Base-by-base conservation (phyloP, 345 rosid species). In the Corchorus olitorius region DNA sequence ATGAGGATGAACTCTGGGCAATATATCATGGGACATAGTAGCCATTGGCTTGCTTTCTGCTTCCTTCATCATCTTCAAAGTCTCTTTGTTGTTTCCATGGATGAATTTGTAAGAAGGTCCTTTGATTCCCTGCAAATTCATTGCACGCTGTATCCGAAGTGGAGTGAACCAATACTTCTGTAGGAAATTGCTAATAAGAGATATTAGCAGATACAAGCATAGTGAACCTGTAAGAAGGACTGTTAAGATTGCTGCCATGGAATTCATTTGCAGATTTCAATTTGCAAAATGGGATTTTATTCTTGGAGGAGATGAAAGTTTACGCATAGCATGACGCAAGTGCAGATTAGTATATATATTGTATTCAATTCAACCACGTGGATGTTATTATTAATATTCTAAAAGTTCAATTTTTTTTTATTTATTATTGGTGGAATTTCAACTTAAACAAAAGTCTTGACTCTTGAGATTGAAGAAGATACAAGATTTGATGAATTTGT, bases 21-120 rank as follows among this genome's bases (percentile, higher is more conserved):
- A 59, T 39, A 79, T 61, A 27, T 73, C 53, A 56, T 78, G 80
- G 2, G 84, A 80, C 9, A 78, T 49, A 59, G 75, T 59, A n/a
- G 59, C 33, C 74, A 67, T 45, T 41, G 83, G 79, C 33, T 59
- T 49, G 48, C 13, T 65, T 67, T n/a, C 5, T 17, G 72, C 74
- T 74, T 73, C 65, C 9, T 39, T 50, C 46, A 59, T 73, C 83
- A 81, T 75, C 34, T 37, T 39, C 10, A 46, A 1, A 1, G 76
- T 75, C 39, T 84, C 84, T 65, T 66, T 81, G 65, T 73, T 84
- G 84, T 43, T 87, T 16, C 90, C 87, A 60, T 77, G 75, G 61
- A 82, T 10, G 60, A 87, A 84, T 34, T 14, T 77, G 78, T 75
- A 82, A 55, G 87, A 39, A 58, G 83, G 87, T 12, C 88, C 88